phyloP scores from a whole-genome alignment of 2,329 filamentous ascomycete genomes.

The Cladorrhinum sp. region DNA sequence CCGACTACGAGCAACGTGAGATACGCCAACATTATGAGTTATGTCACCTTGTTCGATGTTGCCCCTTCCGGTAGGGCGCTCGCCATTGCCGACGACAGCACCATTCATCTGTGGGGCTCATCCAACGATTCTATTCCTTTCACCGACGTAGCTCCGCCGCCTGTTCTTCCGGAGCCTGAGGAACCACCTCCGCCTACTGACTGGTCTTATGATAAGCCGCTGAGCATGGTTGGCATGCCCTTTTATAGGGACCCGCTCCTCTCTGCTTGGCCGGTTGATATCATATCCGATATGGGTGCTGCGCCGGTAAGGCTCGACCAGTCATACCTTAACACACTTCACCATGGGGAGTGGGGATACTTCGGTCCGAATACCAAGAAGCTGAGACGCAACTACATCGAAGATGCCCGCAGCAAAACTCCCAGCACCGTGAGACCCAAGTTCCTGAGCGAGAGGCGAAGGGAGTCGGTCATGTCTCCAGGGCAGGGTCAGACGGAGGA shows the following conservation, averaged over 20 bases:
- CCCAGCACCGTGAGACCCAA: slow-evolving; percentile 73
- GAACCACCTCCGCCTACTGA: slow-evolving; percentile 59
- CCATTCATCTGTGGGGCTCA: slow-evolving; percentile 85
- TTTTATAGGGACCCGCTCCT: slow-evolving; percentile 86
- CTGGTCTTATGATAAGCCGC: slow-evolving; percentile 70
- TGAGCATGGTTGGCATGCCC: slow-evolving; percentile 86
- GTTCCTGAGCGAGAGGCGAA: slow-evolving; percentile 90
- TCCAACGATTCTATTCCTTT: slow-evolving; percentile 76
- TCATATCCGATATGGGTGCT: slow-evolving; percentile 80
- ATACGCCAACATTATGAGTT: slow-evolving; percentile 73
- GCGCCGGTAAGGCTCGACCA: slow-evolving; percentile 73
- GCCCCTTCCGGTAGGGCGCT: slow-evolving; percentile 85
- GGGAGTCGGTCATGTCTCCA: slow-evolving; percentile 56
- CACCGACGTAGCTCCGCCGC: slow-evolving; percentile 73
- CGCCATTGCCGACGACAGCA: slow-evolving; percentile 75
- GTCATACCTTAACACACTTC: slow-evolving; percentile 65
- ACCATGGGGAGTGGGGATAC: slow-evolving; percentile 69
- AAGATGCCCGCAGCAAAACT: slow-evolving; percentile 67
- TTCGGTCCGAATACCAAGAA: slow-evolving; percentile 76
- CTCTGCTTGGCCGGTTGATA: slow-evolving; percentile 84
- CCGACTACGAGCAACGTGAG: slow-evolving; percentile 82
- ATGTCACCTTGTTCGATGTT: slow-evolving; percentile 78
- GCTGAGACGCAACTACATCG: slow-evolving; percentile 74
- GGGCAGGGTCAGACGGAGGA: slow-evolving; percentile 42
- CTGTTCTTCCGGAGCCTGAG: slow-evolving; percentile 70